A percentile compares a stretch with the other conserved stretches of the same genome.
Evolutionary conservation across 2,329 filamentous ascomycete genomes (phyloP).

Genomic region (Aspergillus sp.): DNA sequence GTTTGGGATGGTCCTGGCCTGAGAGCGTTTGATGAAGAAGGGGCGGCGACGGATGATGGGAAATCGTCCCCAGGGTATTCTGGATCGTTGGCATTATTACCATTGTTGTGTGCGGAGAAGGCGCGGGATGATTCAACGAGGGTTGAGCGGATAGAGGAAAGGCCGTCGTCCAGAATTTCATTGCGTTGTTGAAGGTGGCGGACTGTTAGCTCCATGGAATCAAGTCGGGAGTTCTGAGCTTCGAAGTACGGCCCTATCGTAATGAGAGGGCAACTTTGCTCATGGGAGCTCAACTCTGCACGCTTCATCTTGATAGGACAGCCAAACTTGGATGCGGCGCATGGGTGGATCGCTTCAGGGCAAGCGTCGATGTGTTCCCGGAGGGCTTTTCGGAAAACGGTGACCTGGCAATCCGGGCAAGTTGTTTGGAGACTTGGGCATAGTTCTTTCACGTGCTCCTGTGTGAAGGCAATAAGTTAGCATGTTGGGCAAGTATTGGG

Average conservation of each 20-base stretch:
- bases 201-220: conserved; percentile 46
- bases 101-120: conserved; percentile 7
- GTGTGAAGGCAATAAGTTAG: not conserved
- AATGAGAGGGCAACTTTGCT: conserved; percentile 52
- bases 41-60: not conserved
- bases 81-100: not conserved
- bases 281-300: conserved; percentile 43
- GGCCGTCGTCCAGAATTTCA: conserved; percentile 48
- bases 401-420: conserved; percentile 39
- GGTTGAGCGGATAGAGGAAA: conserved; percentile 43
- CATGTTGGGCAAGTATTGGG: too few species aligned
- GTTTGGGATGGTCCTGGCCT: conserved; percentile 2
- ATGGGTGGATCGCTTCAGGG: conserved; percentile 36
- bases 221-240: conserved; percentile 43
- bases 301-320: conserved; percentile 41
- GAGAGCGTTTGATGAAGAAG: not conserved
- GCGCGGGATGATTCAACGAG: conserved; percentile 33
- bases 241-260: conserved; percentile 47
- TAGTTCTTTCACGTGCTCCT: conserved; percentile 39
- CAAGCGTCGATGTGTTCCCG: conserved; percentile 40
- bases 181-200: conserved; percentile 47
- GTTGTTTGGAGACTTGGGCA: conserved; percentile 37
- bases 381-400: conserved; percentile 33
- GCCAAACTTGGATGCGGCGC: conserved; percentile 44
- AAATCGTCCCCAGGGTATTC: not conserved